Percentiles rank a stretch among this genome's conserved stretches.
These are phyloP conservation scores for Teratosphaeria zuluensis DNA, from an alignment of 2,329 filamentous ascomycete genomes.

Conservation along the genomic window DNA sequence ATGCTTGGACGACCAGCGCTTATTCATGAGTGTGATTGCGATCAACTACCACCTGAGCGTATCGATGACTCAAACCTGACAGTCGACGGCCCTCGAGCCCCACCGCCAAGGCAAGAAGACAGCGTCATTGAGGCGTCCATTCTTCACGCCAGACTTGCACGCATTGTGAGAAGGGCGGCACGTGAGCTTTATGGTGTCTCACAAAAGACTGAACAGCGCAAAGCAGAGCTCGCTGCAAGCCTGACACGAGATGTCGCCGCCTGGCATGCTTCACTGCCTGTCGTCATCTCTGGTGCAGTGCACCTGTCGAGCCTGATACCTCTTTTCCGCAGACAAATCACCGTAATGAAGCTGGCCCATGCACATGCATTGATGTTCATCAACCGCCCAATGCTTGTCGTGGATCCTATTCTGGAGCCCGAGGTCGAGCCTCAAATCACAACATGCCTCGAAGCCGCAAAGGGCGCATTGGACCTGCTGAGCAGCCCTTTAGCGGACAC, in stretches of 20 bases:
- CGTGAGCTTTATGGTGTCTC: conserved; percentile 19
- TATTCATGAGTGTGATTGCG: conserved; percentile 26
- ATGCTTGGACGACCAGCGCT: conserved; percentile 30
- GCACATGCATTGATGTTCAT: conserved; percentile 48
- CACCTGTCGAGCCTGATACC: conserved; percentile 37
- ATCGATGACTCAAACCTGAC: conserved; percentile 23
- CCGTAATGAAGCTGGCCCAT: conserved; percentile 45
- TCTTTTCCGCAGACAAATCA: conserved; percentile 45
- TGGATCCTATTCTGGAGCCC: conserved; percentile 7
- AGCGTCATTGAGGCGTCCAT: conserved; percentile 25
- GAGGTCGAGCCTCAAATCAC: conserved; percentile 26
- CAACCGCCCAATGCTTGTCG: conserved; percentile 45
- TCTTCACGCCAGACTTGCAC: conserved; percentile 19
- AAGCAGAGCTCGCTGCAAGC: conserved; percentile 26
- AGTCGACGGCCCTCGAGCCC: neutral
- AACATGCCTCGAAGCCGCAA: conserved; percentile 41
- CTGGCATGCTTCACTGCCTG: conserved; percentile 39
- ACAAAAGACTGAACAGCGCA: conserved; percentile 10
- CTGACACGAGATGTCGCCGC: conserved; percentile 33
- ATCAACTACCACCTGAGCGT: conserved; percentile 18
- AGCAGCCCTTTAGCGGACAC: conserved; percentile 30
- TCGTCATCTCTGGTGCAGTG: conserved; percentile 35
- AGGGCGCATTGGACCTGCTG: conserved; percentile 36
- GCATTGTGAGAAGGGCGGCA: conserved; percentile 20
- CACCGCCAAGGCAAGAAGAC: conserved; percentile 10